phyloP scores from a whole-genome alignment of 257 asterid species.

The Fraxinus pennsylvanica region DNA sequence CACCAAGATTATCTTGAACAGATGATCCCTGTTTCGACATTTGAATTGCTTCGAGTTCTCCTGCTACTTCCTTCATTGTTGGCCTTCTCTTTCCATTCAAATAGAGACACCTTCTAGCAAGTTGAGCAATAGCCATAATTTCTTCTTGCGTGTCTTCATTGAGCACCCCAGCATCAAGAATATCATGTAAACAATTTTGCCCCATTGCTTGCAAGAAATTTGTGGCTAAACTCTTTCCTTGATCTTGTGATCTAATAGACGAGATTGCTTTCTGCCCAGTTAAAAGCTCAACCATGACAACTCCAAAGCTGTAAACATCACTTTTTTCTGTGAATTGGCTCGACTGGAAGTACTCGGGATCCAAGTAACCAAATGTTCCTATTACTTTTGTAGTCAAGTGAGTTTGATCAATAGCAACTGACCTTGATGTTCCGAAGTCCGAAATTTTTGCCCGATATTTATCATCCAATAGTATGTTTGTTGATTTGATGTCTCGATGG shows the following conservation, averaged over 20 bases:
- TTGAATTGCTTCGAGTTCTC: slow-evolving; percentile 11
- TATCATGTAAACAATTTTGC: background rate
- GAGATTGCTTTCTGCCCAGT: slow-evolving; percentile 17
- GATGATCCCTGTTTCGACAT: background rate
- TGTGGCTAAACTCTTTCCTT: slow-evolving; percentile 13
- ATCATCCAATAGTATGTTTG: slow-evolving; percentile 16
- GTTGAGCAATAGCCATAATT: slow-evolving; percentile 13
- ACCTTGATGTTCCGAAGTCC: slow-evolving; percentile 10
- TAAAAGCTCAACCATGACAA: slow-evolving; percentile 19
- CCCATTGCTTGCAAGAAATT: slow-evolving; percentile 18
- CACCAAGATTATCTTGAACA: background rate
- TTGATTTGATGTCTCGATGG: slow-evolving; percentile 21
- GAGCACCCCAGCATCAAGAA: slow-evolving; percentile 16
- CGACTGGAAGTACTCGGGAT: slow-evolving; percentile 13
- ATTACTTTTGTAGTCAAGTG: slow-evolving; percentile 17
- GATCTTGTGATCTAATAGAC: background rate
- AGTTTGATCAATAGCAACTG: slow-evolving; percentile 4
- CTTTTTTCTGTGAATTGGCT: slow-evolving; percentile 2
- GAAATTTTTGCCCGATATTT: slow-evolving; percentile 1
- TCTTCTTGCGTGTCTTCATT: background rate
- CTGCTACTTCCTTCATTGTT: slow-evolving; percentile 22
- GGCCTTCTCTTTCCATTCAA: slow-evolving; percentile 21
- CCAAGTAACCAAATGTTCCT: slow-evolving; percentile 23
- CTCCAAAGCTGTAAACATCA: slow-evolving; percentile 19
- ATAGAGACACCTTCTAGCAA: slow-evolving; percentile 14